Conservation (phyloP, 1,139 yeast species). For the Nakaseomyces bracarensis region DNA sequence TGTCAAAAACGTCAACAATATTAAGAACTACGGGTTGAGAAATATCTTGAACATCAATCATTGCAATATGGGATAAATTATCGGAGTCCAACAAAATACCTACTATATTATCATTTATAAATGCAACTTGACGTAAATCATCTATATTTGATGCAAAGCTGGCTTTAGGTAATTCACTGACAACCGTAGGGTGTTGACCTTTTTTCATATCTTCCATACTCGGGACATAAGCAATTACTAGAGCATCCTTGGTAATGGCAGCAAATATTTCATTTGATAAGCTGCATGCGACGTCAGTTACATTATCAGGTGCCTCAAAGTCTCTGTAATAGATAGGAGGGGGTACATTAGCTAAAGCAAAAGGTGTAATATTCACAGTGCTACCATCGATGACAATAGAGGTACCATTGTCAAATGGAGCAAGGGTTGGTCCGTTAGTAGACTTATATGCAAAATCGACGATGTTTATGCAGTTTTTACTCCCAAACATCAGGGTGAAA, state of each 20-base stretch:
- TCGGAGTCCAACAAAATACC: slow-evolving; percentile 52
- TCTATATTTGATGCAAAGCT: slow-evolving; percentile 39
- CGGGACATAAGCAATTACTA: slow-evolving; percentile 39
- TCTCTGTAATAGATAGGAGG: slow-evolving; percentile 85
- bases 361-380: slow-evolving; percentile 69
- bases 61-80: slow-evolving; percentile 41
- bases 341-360: slow-evolving; percentile 81
- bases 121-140: slow-evolving; percentile 54
- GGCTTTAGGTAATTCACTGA: slow-evolving; percentile 33
- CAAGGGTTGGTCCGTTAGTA: slow-evolving; percentile 57
- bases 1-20: slow-evolving; percentile 40
- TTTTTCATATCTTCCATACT: slow-evolving; percentile 32
- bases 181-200: slow-evolving; percentile 43
- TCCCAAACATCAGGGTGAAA: slow-evolving; percentile 59
- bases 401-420: slow-evolving; percentile 71
- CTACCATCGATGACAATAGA: slow-evolving; percentile 74
- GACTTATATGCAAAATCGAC: slow-evolving; percentile 61
- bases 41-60: slow-evolving; percentile 41
- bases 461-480: slow-evolving; percentile 45
- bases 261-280: slow-evolving; percentile 54
- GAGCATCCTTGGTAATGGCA: slow-evolving; percentile 40
- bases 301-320: slow-evolving; percentile 44
- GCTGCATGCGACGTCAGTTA: slow-evolving; percentile 59
- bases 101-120: slow-evolving; percentile 43
- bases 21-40: slow-evolving; percentile 38